Percentiles rank a stretch among this genome's conserved stretches.
These are phyloP conservation scores for Nemophila menziesii DNA, from an alignment of 257 asterid species.

Conservation along the genomic window DNA sequence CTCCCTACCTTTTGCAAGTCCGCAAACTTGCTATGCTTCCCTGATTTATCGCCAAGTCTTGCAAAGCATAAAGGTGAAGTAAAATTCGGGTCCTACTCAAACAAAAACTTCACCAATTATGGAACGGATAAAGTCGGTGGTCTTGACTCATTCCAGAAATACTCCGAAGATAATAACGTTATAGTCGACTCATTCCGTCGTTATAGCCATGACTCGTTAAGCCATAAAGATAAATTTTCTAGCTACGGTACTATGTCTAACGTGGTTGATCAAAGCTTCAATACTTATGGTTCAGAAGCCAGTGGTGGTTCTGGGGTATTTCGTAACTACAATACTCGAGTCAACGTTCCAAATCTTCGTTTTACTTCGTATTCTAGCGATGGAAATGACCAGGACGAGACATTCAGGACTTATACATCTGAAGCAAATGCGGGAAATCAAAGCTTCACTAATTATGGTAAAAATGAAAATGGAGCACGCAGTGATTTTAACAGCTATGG, in stretches of 20 bases:
- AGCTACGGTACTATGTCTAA: constrained; percentile 35
- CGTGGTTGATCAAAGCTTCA: constrained; percentile 51
- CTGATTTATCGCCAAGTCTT: constrained; percentile 16
- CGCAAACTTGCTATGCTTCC: constrained; percentile 19
- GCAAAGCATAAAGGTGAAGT: constrained; percentile 9
- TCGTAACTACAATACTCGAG: constrained; percentile 19
- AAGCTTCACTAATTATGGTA: constrained; percentile 42
- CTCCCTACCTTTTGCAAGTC: constrained; percentile 14
- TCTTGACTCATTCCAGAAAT: constrained; percentile 30
- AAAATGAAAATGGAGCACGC: constrained; percentile 39
- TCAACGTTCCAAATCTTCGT: constrained; percentile 31
- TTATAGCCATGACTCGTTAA: constrained; percentile 46
- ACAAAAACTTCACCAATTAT: constrained; percentile 48
- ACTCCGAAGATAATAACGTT: constrained; percentile 30
- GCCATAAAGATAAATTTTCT: constrained; percentile 31
- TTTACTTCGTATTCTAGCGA: constrained; percentile 48
- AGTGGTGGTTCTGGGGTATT: constrained; percentile 41
- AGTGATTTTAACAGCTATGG: constrained; percentile 41
- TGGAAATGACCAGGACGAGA: constrained; percentile 30
- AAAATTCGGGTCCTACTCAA: constrained; percentile 4
- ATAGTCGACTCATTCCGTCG: constrained; percentile 38
- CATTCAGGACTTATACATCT: constrained; percentile 24
- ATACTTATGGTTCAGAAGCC: constrained; percentile 38
- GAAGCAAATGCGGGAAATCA: constrained; percentile 47
- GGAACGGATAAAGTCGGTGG: constrained; percentile 34